These are phyloP conservation scores for Aureobasidium lini DNA, from an alignment of 2,329 filamentous ascomycete genomes.

Conservation along the genomic window DNA sequence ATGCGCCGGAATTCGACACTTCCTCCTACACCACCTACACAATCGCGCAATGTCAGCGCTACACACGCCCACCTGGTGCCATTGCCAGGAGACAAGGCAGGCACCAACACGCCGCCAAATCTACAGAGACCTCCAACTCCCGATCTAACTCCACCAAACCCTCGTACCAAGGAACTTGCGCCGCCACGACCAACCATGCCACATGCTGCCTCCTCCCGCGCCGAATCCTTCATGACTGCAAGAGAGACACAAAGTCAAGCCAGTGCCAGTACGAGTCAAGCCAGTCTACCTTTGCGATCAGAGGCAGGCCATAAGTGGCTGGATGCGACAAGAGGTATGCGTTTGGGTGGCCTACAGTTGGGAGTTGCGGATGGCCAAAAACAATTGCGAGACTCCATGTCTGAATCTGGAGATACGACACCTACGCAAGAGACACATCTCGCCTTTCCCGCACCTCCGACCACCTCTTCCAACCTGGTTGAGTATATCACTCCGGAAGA, in stretches of 20 bases:
- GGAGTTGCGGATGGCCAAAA: neutral
- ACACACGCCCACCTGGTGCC: conserved; percentile 26
- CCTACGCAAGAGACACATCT: neutral
- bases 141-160: conserved; percentile 28
- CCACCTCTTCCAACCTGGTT: neutral
- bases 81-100: conserved; percentile 32
- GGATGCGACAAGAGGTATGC: conserved; percentile 13
- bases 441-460: neutral
- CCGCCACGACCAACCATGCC: conserved; percentile 19
- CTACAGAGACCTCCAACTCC: conserved; percentile 30
- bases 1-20: conserved; percentile 28
- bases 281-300: neutral
- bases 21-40: conserved; percentile 39
- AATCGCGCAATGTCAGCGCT: conserved; percentile 22
- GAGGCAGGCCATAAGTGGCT: neutral
- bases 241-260: conserved; percentile 33
- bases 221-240: conserved; percentile 41
- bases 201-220: conserved; percentile 32
- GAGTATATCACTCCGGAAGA: neutral
- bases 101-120: conserved; percentile 34
- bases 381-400: neutral
- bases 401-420: conserved; percentile 3
- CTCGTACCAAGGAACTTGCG: conserved; percentile 16
- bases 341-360: neutral
- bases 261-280: conserved; percentile 23